These are phyloP conservation scores for Fennellomyces sp. DNA, from an alignment of 371 early-diverging fungal species.

Conservation along the genomic window DNA sequence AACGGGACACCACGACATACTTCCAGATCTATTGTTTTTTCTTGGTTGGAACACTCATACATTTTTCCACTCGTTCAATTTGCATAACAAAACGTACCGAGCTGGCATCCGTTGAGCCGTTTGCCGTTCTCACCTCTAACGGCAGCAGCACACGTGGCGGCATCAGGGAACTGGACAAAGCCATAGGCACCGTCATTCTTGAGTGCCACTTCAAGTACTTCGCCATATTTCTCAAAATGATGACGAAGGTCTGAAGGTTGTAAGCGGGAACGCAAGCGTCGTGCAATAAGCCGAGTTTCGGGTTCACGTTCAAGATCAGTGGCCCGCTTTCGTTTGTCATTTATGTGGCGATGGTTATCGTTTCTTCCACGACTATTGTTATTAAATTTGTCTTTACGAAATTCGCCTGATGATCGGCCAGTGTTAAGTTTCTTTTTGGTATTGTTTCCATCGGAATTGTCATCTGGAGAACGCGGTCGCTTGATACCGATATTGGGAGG, in stretches of 20 bases:
- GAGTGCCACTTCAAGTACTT: slow-evolving; percentile 42
- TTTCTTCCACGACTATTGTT: too few species aligned
- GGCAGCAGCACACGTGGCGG: slow-evolving; percentile 38
- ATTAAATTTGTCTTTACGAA: too few species aligned
- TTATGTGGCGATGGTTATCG: too few species aligned
- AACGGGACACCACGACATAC: slow-evolving; percentile 2
- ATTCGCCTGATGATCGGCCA: too few species aligned
- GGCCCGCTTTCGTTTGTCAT: background rate
- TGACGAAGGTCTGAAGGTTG: slow-evolving; percentile 29
- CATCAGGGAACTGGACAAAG: slow-evolving; percentile 48
- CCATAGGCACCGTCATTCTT: slow-evolving; percentile 31
- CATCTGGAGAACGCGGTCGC: too few species aligned
- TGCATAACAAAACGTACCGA: background rate
- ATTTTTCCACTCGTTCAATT: background rate
- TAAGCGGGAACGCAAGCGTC: slow-evolving; percentile 25
- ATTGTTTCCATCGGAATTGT: too few species aligned
- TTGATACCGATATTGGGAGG: too few species aligned
- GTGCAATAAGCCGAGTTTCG: background rate
- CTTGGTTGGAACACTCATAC: background rate
- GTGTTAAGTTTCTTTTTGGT: too few species aligned
- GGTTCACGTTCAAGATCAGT: background rate
- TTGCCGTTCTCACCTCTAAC: slow-evolving; percentile 30
- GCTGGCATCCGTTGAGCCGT: slow-evolving; percentile 15
- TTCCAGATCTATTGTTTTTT: background rate
- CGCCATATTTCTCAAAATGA: slow-evolving; percentile 46